phyloP scores from a whole-genome alignment of 805 yeast species.

The Naumovozyma castellii region DNA sequence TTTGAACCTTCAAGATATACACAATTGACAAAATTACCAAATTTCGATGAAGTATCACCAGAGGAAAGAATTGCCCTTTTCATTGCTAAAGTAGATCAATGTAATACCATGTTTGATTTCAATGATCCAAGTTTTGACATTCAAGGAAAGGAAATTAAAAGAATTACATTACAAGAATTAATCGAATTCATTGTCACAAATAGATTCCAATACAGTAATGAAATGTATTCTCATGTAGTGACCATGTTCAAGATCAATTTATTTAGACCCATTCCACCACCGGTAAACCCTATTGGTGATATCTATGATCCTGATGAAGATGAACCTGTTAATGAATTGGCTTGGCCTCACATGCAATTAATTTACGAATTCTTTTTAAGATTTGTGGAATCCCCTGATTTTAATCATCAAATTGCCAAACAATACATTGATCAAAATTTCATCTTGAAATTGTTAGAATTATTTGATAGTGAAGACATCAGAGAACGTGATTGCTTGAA shows the following conservation, averaged over 20 bases:
- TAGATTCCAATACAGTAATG: conserved; percentile 79
- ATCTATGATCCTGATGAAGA: conserved; percentile 97
- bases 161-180: conserved; percentile 78
- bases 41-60: conserved; percentile 79
- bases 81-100: conserved; percentile 83
- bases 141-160: conserved; percentile 85
- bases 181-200: conserved; percentile 78
- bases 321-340: conserved; percentile 90
- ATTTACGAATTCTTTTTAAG: conserved; percentile 90
- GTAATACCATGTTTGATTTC: conserved; percentile 90
- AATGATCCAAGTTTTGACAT: conserved; percentile 87
- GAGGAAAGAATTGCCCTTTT: conserved; percentile 68
- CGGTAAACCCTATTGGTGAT: conserved; percentile 94
- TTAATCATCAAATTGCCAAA: conserved; percentile 86
- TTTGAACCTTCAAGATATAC: conserved; percentile 69
- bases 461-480: conserved; percentile 94
- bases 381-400: conserved; percentile 90
- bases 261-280: conserved; percentile 95
- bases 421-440: conserved; percentile 89
- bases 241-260: conserved; percentile 82
- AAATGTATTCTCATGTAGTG: conserved; percentile 80
- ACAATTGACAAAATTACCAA: conserved; percentile 67
- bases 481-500: conserved; percentile 91
- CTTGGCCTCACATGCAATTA: conserved; percentile 98
- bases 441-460: conserved; percentile 67